These are phyloP conservation scores for Alternaria viburni DNA, from an alignment of 2,329 filamentous ascomycete species.

Conservation along the genomic window DNA sequence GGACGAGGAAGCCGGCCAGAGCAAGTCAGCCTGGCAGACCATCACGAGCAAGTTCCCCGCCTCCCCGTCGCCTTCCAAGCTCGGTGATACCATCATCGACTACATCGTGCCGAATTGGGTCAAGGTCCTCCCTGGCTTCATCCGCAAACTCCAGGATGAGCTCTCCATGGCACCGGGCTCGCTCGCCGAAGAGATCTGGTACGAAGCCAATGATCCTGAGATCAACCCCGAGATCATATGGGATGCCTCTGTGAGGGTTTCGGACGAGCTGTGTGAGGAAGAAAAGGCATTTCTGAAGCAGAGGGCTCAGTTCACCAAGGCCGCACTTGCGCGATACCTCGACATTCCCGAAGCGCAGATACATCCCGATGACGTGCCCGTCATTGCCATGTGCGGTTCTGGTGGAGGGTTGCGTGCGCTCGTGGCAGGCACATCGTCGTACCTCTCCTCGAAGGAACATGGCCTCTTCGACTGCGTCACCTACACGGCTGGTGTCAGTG, in stretches of 20 bases:
- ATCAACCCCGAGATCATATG: constrained; percentile 87
- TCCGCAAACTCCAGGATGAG: constrained; percentile 85
- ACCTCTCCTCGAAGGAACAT: constrained; percentile 81
- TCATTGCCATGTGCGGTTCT: constrained; percentile 92
- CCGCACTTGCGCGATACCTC: constrained; percentile 82
- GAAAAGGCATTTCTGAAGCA: constrained; percentile 77
- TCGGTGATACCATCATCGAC: constrained; percentile 66
- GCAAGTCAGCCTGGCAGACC: constrained; percentile 41
- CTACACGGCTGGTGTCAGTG: constrained; percentile 94
- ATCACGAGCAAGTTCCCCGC: constrained; percentile 39
- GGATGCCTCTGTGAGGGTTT: constrained; percentile 82
- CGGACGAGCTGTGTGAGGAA: constrained; percentile 79
- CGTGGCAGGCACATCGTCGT: constrained; percentile 87
- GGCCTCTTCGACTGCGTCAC: constrained; percentile 93
- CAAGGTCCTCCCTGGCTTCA: constrained; percentile 73
- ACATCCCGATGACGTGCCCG: constrained; percentile 90
- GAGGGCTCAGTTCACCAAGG: constrained; percentile 70
- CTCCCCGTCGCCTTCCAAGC: constrained; percentile 39
- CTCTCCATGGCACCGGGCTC: constrained; percentile 87
- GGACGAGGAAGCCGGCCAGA: constrained; percentile 19
- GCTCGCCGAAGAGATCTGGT: constrained; percentile 91
- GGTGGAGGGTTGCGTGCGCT: constrained; percentile 89
- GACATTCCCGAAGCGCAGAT: constrained; percentile 78
- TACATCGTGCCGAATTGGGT: constrained; percentile 85
- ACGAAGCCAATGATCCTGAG: constrained; percentile 81